Conservation (phyloP, 176 grass and related monocot species). For the Eremochloa ophiuroides region DNA sequence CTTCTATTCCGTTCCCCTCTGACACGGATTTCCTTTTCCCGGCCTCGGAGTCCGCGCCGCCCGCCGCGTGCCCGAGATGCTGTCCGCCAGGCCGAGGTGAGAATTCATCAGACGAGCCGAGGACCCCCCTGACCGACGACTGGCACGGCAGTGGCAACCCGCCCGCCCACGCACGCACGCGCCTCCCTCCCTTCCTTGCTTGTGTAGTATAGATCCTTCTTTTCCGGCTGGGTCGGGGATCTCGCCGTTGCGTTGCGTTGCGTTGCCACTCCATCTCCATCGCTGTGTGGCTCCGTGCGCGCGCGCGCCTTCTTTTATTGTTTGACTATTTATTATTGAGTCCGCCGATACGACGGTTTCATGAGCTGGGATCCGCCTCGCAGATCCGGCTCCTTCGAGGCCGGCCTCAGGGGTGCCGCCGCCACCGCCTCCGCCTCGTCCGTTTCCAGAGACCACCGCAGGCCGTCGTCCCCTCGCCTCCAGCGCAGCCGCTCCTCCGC, state of each 20-base stretch:
- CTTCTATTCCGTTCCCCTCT: conserved; percentile 29
- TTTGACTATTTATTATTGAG: conserved; percentile 57
- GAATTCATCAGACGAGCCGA: not conserved
- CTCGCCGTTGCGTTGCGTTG: too few relatives aligned
- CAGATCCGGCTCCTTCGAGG: conserved; percentile 56
- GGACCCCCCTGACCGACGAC: not conserved
- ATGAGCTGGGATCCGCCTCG: conserved; percentile 43
- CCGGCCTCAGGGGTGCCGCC: conserved; percentile 21
- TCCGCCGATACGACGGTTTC: not conserved
- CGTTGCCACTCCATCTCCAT: not conserved
- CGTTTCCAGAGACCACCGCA: conserved; percentile 3
- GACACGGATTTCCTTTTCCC: conserved; percentile 5
- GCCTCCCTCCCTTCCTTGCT: not conserved
- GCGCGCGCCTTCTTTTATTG: conserved; percentile 12
- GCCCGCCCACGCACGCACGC: not conserved
- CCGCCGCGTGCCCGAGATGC: conserved; percentile 33
- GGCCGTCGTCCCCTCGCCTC: conserved; percentile 20
- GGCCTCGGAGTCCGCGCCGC: conserved; percentile 35
- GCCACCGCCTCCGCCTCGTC: not conserved
- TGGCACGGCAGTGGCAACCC: not conserved
- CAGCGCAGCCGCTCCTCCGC: conserved; percentile 36
- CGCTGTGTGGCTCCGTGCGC: not conserved
- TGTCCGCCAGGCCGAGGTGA: conserved; percentile 45
- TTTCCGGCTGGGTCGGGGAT: conserved; percentile 19
- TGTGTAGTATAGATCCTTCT: conserved; percentile 43